Base-by-base conservation (phyloP, 1,284 basidiomycete genomes). In the Rhodofomes roseus region DNA sequence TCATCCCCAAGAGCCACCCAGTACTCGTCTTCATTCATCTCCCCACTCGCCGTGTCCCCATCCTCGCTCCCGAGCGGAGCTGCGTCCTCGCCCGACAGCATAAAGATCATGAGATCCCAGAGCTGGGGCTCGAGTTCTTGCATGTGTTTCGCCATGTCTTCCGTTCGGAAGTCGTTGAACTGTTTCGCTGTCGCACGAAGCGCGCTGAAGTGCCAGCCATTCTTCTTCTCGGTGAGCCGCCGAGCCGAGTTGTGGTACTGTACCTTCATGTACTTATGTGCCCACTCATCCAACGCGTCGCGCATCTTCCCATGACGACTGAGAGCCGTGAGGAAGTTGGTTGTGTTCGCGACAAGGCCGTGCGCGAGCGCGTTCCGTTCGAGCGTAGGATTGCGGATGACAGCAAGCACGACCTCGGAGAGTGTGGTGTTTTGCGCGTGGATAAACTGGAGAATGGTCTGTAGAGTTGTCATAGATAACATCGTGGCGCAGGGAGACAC, bases 151-250 rank as follows among this genome's bases (percentile, higher is more conserved):
- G 57, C 57, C 52, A 59, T 55, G 27, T 46, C 51, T 39, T 59
- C 52, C 8, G 55, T 40, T 1, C 39, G 37, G 39, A 59, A 59
- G 20, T 59, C 57, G 20, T 9, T 5, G 22, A 58, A 12, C 22
- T 58, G 48, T 6, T 53, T 7, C 22, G 57, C 57, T 6, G 9
- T 22, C n/a, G 50, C 50, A 11, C 27, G 48, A 23, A 20, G 37
- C 1, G 37, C 57, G 43, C 48, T 22, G 36, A 59, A 59, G 22
- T 55, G 60, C 57, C 40, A 54, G 8, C 57, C 60, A 58, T 55
- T 43, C 34, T 54, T 31, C 16, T 39, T 39, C 3, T 39, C 25
- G 50, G 55, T 55, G 53, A 56, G 74, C 37, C 22, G 14, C 4
- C 36, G n/a, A 4, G 23, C 34, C 3, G 25, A 14, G 2, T 39